Evolutionary conservation across 2,329 filamentous ascomycete genomes (phyloP), one percentile per base, ranked within the genome.

Genomic region (Arthrobotrys conoides): DNA sequence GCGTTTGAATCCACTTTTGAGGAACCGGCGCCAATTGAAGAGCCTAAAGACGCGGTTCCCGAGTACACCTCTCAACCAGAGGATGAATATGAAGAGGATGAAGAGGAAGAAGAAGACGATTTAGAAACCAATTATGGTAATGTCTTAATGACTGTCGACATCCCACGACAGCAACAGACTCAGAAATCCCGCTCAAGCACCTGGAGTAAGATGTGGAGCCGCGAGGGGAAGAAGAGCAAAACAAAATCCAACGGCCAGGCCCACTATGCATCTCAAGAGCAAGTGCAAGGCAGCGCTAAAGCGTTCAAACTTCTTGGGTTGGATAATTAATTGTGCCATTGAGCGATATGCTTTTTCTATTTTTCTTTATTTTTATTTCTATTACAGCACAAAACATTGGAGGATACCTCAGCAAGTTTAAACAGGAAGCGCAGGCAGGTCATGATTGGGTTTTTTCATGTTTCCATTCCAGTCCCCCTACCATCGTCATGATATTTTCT

Each of bases 171-270:
- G 36, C 67, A 53, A 24, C 33, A 57, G n/a, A 41, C 57, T n/a
- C 66, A 71, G 33, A 72, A 73, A 64, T 36, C 61, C 30, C 76
- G 65, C 38, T 48, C 61, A 14, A 72, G 68, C 75, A 69, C 68
- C 20, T 79, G 76, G 76, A 79, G 76, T 46, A 79, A 79, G 30
- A 79, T 79, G 76, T 79, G 76, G 76, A 73, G 76, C 46, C 53
- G 76, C 46, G 70, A 79, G 24, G 70, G 70, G 24, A 79, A 79
- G 55, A 71, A 65, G 27, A 61, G 20, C 20, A 77, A 71, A 38
- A 22, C 66, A 14, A 70, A 73, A 41, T 12, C 59, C 9, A 69
- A 59, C 10, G 51, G 44, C 24, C 69, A 48, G 14, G 24, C 22
- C 24, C 55, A 70, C 63, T 71, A 69, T 51, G 73, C 44, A 36